Percentiles rank a stretch among this genome's conserved stretches.
Conservation (phyloP, 805 yeast genomes). For the Saccharomycopsis sp. region DNA sequence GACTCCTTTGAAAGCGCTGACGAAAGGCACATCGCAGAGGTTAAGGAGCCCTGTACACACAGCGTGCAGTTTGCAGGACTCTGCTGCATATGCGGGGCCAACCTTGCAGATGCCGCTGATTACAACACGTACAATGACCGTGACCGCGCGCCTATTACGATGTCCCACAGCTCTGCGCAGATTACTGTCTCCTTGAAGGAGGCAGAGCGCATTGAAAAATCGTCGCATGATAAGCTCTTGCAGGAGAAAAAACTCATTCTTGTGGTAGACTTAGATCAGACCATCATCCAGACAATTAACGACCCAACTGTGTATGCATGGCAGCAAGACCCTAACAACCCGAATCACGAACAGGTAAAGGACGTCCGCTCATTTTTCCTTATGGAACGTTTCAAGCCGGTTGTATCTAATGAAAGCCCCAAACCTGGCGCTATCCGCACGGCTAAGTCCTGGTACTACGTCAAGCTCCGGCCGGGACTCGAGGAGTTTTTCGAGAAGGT, state of each 20-base stretch:
- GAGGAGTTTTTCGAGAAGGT: slow-evolving; percentile 61
- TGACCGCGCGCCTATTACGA: slow-evolving; percentile 75
- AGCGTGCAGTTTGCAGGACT: slow-evolving; percentile 91
- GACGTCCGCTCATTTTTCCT: slow-evolving; percentile 74
- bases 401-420: not conserved
- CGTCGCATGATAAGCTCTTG: slow-evolving; percentile 53
- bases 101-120: slow-evolving; percentile 66
- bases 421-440: slow-evolving; percentile 30
- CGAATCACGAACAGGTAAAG: slow-evolving; percentile 76
- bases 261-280: slow-evolving; percentile 95
- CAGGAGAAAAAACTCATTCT: slow-evolving; percentile 66
- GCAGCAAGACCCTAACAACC: slow-evolving; percentile 80
- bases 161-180: slow-evolving; percentile 85
- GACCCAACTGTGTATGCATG: slow-evolving; percentile 97
- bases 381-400: slow-evolving; percentile 50
- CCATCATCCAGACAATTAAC: slow-evolving; percentile 95
- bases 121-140: slow-evolving; percentile 39
- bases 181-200: slow-evolving; percentile 79
- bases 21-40: slow-evolving; percentile 43
- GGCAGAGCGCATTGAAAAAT: slow-evolving; percentile 76
- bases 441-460: slow-evolving; percentile 79
- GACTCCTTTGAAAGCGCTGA: slow-evolving; percentile 47
- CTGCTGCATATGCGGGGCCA: slow-evolving; percentile 87
- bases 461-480: slow-evolving; percentile 86
- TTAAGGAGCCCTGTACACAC: slow-evolving; percentile 84